These are phyloP conservation scores for Amanita pallidorosea DNA, from an alignment of 768 basidiomycete genomes.

Conservation along the genomic window DNA sequence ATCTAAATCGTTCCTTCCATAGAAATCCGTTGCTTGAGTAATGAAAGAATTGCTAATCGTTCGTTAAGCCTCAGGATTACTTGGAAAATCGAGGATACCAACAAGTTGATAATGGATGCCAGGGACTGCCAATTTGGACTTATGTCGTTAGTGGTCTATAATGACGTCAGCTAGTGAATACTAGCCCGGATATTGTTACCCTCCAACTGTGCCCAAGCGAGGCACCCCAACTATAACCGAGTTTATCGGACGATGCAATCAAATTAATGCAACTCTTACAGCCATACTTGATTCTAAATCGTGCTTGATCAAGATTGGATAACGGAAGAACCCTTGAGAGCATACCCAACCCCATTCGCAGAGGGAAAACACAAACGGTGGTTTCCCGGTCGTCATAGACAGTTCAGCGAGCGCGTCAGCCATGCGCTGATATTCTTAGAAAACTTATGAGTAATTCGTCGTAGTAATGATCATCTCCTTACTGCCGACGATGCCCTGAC, in stretches of 20 bases:
- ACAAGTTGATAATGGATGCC: constrained; percentile 51
- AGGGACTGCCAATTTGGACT: constrained; percentile 43
- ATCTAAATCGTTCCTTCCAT: constrained; percentile 58
- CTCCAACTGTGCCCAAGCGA: constrained; percentile 60
- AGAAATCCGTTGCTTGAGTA: constrained; percentile 53
- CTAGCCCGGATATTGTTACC: constrained; percentile 20
- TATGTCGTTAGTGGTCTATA: constrained; percentile 44
- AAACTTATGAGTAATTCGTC: neutral
- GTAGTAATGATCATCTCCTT: constrained; percentile 12
- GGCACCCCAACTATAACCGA: constrained; percentile 35
- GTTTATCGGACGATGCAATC: neutral
- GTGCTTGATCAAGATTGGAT: neutral
- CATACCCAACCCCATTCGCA: constrained; percentile 60
- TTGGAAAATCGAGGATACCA: constrained; percentile 1
- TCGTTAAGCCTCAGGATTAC: neutral
- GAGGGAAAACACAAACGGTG: constrained; percentile 42
- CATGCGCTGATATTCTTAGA: constrained; percentile 59
- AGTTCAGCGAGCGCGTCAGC: constrained; percentile 44
- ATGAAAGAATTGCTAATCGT: constrained; percentile 50
- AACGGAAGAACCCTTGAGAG: neutral
- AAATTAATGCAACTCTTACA: constrained; percentile 15
- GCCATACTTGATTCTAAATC: constrained; percentile 44
- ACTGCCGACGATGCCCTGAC: constrained; percentile 45
- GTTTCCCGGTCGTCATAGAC: constrained; percentile 28
- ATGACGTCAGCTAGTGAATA: neutral